Conservation (phyloP, 208 protist species). For the Plasmodiophora brassicae region DNA sequence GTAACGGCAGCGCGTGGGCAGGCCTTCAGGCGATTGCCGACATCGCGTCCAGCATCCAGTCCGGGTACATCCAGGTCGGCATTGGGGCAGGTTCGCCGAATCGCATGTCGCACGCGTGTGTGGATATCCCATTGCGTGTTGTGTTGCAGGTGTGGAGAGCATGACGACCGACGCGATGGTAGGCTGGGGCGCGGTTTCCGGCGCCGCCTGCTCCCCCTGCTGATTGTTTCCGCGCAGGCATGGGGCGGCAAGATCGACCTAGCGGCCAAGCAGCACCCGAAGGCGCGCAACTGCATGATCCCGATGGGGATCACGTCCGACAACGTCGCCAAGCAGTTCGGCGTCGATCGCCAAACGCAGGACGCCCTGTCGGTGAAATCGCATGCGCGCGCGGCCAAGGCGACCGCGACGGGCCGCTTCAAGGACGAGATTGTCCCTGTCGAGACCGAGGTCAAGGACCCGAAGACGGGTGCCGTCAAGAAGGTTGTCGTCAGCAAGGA, state of each 20-base stretch:
- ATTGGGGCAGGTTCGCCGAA: conserved; percentile 43
- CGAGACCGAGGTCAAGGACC: neutral
- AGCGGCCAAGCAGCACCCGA: neutral
- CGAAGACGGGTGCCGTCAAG: conserved; percentile 34
- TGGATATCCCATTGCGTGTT: too few species aligned
- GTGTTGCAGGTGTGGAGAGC: conserved; percentile 50
- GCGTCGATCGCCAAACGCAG: conserved; percentile 48
- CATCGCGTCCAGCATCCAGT: conserved; percentile 41
- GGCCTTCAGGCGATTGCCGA: conserved; percentile 54
- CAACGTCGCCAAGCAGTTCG: conserved; percentile 49
- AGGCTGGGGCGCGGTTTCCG: too few species aligned
- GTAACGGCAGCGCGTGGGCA: neutral
- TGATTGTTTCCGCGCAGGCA: too few species aligned
- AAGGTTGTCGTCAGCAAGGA: conserved; percentile 39
- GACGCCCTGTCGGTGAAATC: conserved; percentile 52
- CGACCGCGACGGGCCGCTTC: conserved; percentile 48
- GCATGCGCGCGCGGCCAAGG: conserved; percentile 39
- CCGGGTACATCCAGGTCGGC: conserved; percentile 45
- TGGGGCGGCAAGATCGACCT: conserved; percentile 35
- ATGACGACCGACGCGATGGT: conserved; percentile 47
- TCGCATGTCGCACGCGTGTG: too few species aligned
- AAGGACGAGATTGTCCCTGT: conserved; percentile 57
- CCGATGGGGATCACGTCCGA: conserved; percentile 59
- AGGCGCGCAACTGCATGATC: conserved; percentile 21
- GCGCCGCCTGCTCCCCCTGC: too few species aligned